These are phyloP conservation scores for Pythium apleroticum DNA, from an alignment of 352 stramenopile genomes.

Conservation along the genomic window DNA sequence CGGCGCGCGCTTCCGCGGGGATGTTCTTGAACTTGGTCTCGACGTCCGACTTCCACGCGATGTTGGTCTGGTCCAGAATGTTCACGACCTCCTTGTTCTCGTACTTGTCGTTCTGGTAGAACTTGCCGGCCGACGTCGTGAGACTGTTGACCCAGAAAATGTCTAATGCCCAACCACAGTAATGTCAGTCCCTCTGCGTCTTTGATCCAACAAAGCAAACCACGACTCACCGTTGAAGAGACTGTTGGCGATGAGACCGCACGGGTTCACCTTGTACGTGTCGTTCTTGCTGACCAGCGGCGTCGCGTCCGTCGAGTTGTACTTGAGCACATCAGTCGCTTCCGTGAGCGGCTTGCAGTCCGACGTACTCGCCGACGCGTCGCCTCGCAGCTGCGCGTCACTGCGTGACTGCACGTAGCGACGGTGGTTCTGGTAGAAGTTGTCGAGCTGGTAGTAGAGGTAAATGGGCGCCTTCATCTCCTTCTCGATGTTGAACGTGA, in stretches of 20 bases:
- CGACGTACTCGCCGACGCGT: slow-evolving; percentile 50
- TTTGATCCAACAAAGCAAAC: background rate
- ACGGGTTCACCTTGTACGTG: slow-evolving; percentile 93
- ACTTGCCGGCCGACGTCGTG: slow-evolving; percentile 30
- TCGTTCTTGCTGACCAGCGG: slow-evolving; percentile 32
- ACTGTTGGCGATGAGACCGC: slow-evolving; percentile 98
- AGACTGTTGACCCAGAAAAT: slow-evolving; percentile 88
- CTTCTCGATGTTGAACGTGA: slow-evolving; percentile 88
- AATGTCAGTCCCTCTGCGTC: background rate
- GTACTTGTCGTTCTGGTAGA: slow-evolving; percentile 71
- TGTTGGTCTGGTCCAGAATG: slow-evolving; percentile 93
- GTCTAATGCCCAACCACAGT: slow-evolving; percentile 32
- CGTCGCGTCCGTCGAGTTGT: slow-evolving; percentile 63
- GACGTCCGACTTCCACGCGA: slow-evolving; percentile 96
- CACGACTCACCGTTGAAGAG: slow-evolving; percentile 95
- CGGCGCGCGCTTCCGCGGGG: slow-evolving; percentile 33
- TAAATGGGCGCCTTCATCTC: slow-evolving; percentile 96
- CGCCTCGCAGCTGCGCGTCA: slow-evolving; percentile 86
- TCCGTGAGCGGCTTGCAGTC: slow-evolving; percentile 86
- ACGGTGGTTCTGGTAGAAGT: slow-evolving; percentile 99
- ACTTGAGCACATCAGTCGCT: slow-evolving; percentile 45
- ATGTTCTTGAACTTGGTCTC: slow-evolving; percentile 97
- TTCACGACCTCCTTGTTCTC: slow-evolving; percentile 61
- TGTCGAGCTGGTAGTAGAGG: slow-evolving; percentile 98
- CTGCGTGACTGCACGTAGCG: slow-evolving; percentile 92